A percentile compares a stretch with the other conserved stretches of the same genome.
Conservation (phyloP, 2,329 filamentous ascomycete genomes). For the Exophiala calicioides region DNA sequence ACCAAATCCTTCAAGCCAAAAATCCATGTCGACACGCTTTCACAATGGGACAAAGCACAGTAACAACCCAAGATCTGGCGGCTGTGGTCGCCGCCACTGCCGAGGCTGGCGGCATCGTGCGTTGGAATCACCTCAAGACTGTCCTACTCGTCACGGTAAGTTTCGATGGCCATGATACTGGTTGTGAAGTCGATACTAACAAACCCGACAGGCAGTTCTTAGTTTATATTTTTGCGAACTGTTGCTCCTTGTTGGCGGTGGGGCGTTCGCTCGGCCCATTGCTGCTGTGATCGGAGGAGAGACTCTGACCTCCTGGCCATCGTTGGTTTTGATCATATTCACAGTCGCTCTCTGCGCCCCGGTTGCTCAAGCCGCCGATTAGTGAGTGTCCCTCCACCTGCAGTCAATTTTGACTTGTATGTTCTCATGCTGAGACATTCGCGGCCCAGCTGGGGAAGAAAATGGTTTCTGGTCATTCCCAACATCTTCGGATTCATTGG, state of each 20-base stretch:
- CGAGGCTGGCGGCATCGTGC: no score
- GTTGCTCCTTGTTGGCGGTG: neutral
- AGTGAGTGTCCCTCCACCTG: no score
- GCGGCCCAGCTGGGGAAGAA: no score
- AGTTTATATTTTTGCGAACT: constrained; percentile 2
- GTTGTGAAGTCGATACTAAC: neutral
- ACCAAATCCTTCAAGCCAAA: no score
- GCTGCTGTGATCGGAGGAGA: constrained; percentile 8
- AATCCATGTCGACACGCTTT: no score
- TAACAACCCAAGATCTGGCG: no score
- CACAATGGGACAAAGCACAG: no score
- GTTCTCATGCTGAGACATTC: no score
- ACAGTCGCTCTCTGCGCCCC: neutral
- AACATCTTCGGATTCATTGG: constrained; percentile 13
- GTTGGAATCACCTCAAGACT: constrained; percentile 8
- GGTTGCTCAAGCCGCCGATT: no score
- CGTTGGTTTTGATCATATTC: constrained; percentile 1
- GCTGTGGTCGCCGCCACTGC: no score
- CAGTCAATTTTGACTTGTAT: no score
- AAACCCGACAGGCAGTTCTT: neutral
- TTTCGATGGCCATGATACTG: neutral
- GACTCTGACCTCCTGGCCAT: constrained; percentile 4
- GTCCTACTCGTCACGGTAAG: neutral
- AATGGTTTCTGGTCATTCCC: constrained; percentile 16
- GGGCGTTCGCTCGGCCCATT: neutral